Evolutionary conservation across 257 asterid genomes (phyloP).

Genomic region (Przewalskia tangutica): DNA sequence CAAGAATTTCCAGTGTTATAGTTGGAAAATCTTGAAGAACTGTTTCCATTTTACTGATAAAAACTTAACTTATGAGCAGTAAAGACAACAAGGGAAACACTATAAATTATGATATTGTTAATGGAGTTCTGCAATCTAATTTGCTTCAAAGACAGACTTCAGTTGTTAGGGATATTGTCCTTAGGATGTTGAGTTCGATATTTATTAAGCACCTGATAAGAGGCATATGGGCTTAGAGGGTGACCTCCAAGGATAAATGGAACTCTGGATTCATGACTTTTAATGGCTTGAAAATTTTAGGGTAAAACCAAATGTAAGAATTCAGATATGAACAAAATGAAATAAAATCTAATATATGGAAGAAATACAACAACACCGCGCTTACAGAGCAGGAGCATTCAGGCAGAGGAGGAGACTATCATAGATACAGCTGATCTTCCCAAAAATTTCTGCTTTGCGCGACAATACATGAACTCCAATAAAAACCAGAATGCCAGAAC

Average conservation of each 20-base stretch:
- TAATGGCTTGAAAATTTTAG: neutral
- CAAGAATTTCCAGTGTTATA: neutral
- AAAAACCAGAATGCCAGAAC: slow-evolving; percentile 14
- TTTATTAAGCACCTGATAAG: slow-evolving; percentile 1
- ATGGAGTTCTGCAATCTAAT: neutral
- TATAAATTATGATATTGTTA: neutral
- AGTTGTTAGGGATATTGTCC: neutral
- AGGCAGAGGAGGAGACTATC: slow-evolving; percentile 41
- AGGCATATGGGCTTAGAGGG: neutral
- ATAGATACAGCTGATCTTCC: slow-evolving; percentile 17
- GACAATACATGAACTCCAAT: slow-evolving; percentile 9
- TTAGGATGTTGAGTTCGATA: neutral
- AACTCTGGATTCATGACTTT: neutral
- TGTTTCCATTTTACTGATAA: neutral
- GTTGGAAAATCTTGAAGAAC: neutral
- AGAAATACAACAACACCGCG: slow-evolving; percentile 40
- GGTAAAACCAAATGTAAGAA: slow-evolving; percentile 33
- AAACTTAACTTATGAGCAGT: neutral
- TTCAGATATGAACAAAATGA: slow-evolving; percentile 44
- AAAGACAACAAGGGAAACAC: neutral
- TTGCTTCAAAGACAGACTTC: neutral
- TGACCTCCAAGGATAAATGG: neutral
- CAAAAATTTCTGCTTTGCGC: slow-evolving; percentile 11
- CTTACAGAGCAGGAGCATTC: slow-evolving; percentile 55
- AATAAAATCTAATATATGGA: slow-evolving; percentile 31